Percentiles rank a stretch among this genome's conserved stretches.
Evolutionary conservation across 1,284 basidiomycete species (phyloP).

Genomic region (Cronartium quercuum): DNA sequence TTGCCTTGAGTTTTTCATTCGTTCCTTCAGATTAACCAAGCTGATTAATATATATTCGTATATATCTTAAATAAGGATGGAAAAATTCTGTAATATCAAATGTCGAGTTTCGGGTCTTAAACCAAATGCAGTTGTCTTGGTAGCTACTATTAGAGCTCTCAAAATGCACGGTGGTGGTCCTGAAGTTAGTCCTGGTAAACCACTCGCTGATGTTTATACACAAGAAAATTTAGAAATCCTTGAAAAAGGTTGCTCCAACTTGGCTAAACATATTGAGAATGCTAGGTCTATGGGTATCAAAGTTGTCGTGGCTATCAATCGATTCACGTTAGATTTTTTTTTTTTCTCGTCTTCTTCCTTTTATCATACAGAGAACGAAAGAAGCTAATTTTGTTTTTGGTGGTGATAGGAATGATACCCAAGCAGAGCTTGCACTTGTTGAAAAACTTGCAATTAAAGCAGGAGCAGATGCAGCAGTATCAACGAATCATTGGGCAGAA

Average conservation of each 20-base stretch:
- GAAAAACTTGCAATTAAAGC: slow-evolving; percentile 70
- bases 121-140: slow-evolving; percentile 90
- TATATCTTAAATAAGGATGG: slow-evolving; percentile 48
- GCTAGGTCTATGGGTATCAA: slow-evolving; percentile 93
- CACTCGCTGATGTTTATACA: slow-evolving; percentile 85
- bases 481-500: slow-evolving; percentile 93
- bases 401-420: slow-evolving; percentile 68
- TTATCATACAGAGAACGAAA: too few species aligned
- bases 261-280: slow-evolving; percentile 90
- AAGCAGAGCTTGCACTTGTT: slow-evolving; percentile 80
- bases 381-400: slow-evolving; percentile 29
- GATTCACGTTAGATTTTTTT: slow-evolving; percentile 67
- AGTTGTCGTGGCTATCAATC: slow-evolving; percentile 92
- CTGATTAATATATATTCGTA: background rate
- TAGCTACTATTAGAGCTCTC: slow-evolving; percentile 91
- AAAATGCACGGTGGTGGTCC: slow-evolving; percentile 99
- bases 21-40: slow-evolving; percentile 59
- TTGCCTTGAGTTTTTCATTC: background rate
- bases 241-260: slow-evolving; percentile 85
- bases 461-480: slow-evolving; percentile 90
- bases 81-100: slow-evolving; percentile 98
- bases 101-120: slow-evolving; percentile 86
- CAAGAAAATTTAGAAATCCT: slow-evolving; percentile 88
- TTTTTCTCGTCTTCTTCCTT: background rate
- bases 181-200: slow-evolving; percentile 92